A percentile compares a stretch with the other conserved stretches of the same genome.
Evolutionary conservation across 495 filamentous ascomycete genomes (phyloP).

Genomic region (Parathielavia appendiculata): DNA sequence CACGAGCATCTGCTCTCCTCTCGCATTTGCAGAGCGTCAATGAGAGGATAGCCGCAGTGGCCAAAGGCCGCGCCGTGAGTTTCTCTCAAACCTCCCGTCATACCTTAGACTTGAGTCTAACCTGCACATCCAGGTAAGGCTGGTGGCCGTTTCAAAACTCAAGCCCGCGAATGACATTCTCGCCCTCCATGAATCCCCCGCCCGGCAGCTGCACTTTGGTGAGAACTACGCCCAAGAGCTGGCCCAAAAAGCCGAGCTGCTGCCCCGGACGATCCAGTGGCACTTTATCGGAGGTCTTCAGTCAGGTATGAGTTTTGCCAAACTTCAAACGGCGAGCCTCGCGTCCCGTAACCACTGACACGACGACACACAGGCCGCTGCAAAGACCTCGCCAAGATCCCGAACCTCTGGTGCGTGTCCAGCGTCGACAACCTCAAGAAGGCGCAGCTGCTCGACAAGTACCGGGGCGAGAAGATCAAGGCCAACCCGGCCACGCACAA

Average conservation of each 20-base stretch:
- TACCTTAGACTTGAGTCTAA: not conserved
- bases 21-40: slow-evolving; percentile 45
- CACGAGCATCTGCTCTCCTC: slow-evolving; percentile 45
- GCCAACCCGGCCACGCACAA: slow-evolving; percentile 33
- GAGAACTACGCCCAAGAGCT: slow-evolving; percentile 98
- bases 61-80: slow-evolving; percentile 44
- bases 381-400: slow-evolving; percentile 75
- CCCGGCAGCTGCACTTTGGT: slow-evolving; percentile 75
- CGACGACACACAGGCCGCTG: slow-evolving; percentile 65
- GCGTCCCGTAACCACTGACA: too few relatives aligned
- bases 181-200: slow-evolving; percentile 61
- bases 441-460: slow-evolving; percentile 71
- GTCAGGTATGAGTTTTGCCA: slow-evolving; percentile 37
- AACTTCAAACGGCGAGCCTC: not conserved
- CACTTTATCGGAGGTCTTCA: slow-evolving; percentile 95
- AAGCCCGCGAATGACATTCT: slow-evolving; percentile 87
- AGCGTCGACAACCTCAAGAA: slow-evolving; percentile 86
- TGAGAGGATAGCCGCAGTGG: slow-evolving; percentile 42
- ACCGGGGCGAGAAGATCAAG: slow-evolving; percentile 54
- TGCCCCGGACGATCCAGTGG: slow-evolving; percentile 78
- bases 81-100: not conserved
- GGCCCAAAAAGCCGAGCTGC: slow-evolving; percentile 69
- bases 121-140: slow-evolving; percentile 53
- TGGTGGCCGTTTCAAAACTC: slow-evolving; percentile 91
- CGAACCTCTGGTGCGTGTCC: slow-evolving; percentile 89